phyloP scores from a whole-genome alignment of 176 grass and related monocot genomes.

The Thinopyrum elongatum region DNA sequence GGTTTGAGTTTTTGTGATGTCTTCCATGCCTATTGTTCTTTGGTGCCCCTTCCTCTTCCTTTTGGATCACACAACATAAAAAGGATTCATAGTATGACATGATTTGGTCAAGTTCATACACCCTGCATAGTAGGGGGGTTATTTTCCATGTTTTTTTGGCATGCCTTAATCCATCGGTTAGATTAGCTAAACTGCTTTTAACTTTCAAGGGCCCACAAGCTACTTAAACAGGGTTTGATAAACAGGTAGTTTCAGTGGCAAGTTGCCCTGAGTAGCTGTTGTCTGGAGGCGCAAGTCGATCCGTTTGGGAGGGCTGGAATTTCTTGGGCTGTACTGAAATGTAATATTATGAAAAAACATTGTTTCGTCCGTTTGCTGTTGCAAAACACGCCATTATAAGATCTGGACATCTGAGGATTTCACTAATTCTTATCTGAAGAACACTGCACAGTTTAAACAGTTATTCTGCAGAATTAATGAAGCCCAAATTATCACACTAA shows the following conservation, averaged over 20 bases:
- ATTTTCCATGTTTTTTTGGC: too few species aligned
- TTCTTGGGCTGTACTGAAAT: not conserved
- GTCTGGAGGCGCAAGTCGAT: not conserved
- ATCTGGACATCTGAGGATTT: not conserved
- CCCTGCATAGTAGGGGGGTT: too few species aligned
- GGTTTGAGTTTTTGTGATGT: too few species aligned
- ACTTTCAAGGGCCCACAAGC: not conserved
- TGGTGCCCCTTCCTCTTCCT: too few species aligned
- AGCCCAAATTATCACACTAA: not conserved
- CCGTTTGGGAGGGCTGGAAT: not conserved
- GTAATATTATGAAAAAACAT: not conserved
- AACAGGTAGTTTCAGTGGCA: not conserved
- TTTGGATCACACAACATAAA: too few species aligned
- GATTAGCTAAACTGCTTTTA: not conserved
- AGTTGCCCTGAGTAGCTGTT: too few species aligned
- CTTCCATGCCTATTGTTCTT: too few species aligned
- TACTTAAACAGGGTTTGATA: not conserved
- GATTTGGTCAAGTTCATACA: too few species aligned
- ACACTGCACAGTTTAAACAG: not conserved
- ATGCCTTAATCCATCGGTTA: too few species aligned
- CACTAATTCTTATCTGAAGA: not conserved
- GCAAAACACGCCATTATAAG: not conserved
- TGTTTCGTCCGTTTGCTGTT: not conserved
- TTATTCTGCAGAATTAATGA: not conserved
- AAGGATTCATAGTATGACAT: too few species aligned